Evolutionary conservation across 106 monocot species (phyloP).

Genomic region (Platanthera guangdongensis): DNA sequence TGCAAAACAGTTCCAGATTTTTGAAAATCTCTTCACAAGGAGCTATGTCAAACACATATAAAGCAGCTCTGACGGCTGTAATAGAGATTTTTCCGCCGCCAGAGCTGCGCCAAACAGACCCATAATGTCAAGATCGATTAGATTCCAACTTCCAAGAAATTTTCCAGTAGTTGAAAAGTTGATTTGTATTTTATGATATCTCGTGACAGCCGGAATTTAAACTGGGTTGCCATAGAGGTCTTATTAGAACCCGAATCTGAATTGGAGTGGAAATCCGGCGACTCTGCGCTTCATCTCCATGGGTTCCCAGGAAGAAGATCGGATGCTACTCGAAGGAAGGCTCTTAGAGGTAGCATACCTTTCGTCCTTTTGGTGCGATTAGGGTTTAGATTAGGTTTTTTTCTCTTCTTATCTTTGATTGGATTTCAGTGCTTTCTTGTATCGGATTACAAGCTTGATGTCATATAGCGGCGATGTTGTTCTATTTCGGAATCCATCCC

Average conservation of each 20-base stretch:
- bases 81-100: too few relatives aligned
- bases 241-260: background rate
- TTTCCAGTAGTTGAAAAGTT: too few relatives aligned
- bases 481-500: background rate
- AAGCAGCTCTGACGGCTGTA: too few relatives aligned
- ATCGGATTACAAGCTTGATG: background rate
- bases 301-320: slow-evolving; percentile 21
- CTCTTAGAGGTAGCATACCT: slow-evolving; percentile 7
- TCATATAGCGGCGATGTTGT: background rate
- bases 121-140: too few relatives aligned
- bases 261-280: background rate
- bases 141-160: too few relatives aligned
- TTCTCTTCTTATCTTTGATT: background rate
- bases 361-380: background rate
- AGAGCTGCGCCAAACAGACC: too few relatives aligned
- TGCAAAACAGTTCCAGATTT: too few relatives aligned
- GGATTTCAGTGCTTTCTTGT: background rate
- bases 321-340: slow-evolving; percentile 17
- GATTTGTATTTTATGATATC: background rate
- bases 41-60: too few relatives aligned
- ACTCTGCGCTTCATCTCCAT: background rate
- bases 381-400: background rate
- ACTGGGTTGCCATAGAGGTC: background rate
- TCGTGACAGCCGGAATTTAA: background rate
- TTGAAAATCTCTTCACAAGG: too few relatives aligned